Percentiles rank a stretch among this genome's conserved stretches.
Evolutionary conservation across 73 alveolate genomes (phyloP).

Genomic region (Tetrahymena elliotti): DNA sequence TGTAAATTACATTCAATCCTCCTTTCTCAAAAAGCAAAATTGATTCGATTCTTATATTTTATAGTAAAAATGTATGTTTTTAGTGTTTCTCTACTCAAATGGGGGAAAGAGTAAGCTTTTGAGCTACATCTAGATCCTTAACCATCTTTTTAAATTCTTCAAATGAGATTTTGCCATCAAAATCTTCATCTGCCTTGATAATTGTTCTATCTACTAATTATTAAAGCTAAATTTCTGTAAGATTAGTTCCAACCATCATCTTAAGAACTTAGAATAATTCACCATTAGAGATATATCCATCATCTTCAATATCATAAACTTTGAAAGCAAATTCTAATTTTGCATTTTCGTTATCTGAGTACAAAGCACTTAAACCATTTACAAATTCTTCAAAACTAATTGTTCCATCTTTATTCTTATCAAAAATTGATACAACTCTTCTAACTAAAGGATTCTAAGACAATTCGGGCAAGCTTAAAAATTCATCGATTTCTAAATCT

Average conservation of each 20-base stretch:
- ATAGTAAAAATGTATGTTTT: background rate
- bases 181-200: conserved; percentile 93
- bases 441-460: conserved; percentile 92
- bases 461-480: conserved; percentile 93
- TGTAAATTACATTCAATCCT: background rate
- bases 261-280: conserved; percentile 90
- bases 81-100: background rate
- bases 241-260: conserved; percentile 98
- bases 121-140: conserved; percentile 78
- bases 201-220: conserved; percentile 95
- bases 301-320: conserved; percentile 89
- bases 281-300: conserved; percentile 94
- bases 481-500: conserved; percentile 92
- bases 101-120: conserved; percentile 41
- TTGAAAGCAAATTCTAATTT: conserved; percentile 87
- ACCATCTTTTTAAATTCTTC: conserved; percentile 91
- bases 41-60: background rate
- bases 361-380: conserved; percentile 81
- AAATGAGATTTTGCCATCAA: conserved; percentile 91
- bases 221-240: conserved; percentile 91
- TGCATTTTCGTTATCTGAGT: conserved; percentile 90
- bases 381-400: conserved; percentile 93
- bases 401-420: conserved; percentile 90
- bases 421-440: conserved; percentile 87
- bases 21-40: background rate